Conservation (phyloP, 192 early-diverging fungal species). For the Paraglomus brasilianum region DNA sequence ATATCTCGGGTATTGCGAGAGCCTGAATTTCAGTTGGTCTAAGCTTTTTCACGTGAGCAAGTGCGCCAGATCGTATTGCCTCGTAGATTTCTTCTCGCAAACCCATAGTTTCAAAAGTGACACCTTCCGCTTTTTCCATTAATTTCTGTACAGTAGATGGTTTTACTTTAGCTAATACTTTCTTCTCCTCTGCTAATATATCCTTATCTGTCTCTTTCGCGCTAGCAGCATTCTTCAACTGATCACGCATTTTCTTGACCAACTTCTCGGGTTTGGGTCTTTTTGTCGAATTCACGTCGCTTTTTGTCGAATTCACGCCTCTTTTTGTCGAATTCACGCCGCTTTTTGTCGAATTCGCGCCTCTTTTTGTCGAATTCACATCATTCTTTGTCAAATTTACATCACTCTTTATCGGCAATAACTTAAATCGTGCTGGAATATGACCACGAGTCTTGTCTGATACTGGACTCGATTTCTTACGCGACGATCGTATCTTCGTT, state of each 20-base stretch:
- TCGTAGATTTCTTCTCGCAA: constrained; percentile 55
- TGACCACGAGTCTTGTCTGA: constrained; percentile 47
- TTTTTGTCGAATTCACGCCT: constrained; percentile 31
- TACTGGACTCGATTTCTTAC: constrained; percentile 8
- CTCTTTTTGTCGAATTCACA: background rate
- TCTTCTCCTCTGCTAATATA: no score
- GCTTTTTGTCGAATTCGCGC: background rate
- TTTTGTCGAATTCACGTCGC: constrained; percentile 17
- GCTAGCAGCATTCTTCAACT: constrained; percentile 27
- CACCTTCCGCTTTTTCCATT: constrained; percentile 2
- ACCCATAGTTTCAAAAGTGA: constrained; percentile 63
- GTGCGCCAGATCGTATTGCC: constrained; percentile 40
- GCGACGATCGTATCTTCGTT: no score
- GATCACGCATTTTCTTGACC: background rate
- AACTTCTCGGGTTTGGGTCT: background rate
- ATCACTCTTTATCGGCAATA: constrained; percentile 58
- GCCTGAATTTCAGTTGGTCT: constrained; percentile 85
- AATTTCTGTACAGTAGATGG: no score
- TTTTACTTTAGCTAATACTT: no score
- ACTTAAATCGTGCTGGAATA: constrained; percentile 59
- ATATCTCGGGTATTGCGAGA: constrained; percentile 71
- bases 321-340: background rate
- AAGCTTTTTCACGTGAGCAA: constrained; percentile 37
- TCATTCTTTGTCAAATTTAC: constrained; percentile 34
- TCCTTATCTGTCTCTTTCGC: background rate